Evolutionary conservation across 148 eudicot genomes (phyloP).

Genomic region (Gaultheria prostrata): DNA sequence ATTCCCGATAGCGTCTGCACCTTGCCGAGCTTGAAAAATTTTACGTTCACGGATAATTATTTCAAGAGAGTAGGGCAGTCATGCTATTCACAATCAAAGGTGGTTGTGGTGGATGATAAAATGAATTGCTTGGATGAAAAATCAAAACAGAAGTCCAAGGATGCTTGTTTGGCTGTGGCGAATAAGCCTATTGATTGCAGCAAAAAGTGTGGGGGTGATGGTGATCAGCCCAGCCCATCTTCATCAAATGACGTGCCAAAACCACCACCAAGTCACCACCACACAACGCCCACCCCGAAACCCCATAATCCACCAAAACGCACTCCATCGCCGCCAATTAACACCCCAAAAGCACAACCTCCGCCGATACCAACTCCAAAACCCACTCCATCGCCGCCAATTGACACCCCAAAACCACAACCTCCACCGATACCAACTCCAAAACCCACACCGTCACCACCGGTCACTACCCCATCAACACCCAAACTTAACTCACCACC

Average conservation of each 20-base stretch:
- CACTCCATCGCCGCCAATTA: constrained; percentile 12
- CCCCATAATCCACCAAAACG: not conserved
- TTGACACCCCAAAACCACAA: constrained; percentile 8
- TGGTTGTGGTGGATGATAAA: constrained; percentile 21
- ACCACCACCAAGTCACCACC: not conserved
- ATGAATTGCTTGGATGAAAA: constrained; percentile 42
- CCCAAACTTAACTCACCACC: not conserved
- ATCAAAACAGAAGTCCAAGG: constrained; percentile 34
- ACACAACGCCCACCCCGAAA: not conserved
- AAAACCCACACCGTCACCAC: constrained; percentile 15
- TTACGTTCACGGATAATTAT: constrained; percentile 22
- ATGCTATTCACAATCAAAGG: constrained; percentile 4
- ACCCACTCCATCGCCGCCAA: constrained; percentile 13
- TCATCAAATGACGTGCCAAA: not conserved
- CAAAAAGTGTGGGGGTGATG: constrained; percentile 28
- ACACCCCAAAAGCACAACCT: constrained; percentile 8
- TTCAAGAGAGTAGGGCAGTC: constrained; percentile 13
- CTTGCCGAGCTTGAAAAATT: constrained; percentile 19
- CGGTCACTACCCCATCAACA: constrained; percentile 9
- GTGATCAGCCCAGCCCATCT: not conserved
- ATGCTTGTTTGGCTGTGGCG: constrained; percentile 31
- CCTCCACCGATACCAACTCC: not conserved
- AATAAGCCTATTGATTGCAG: constrained; percentile 40
- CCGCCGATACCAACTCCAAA: constrained; percentile 3
- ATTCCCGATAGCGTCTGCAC: constrained; percentile 7